These are phyloP conservation scores for Neurospora crassa DNA, from an alignment of 2,329 filamentous ascomycete genomes.

Conservation along the genomic window DNA sequence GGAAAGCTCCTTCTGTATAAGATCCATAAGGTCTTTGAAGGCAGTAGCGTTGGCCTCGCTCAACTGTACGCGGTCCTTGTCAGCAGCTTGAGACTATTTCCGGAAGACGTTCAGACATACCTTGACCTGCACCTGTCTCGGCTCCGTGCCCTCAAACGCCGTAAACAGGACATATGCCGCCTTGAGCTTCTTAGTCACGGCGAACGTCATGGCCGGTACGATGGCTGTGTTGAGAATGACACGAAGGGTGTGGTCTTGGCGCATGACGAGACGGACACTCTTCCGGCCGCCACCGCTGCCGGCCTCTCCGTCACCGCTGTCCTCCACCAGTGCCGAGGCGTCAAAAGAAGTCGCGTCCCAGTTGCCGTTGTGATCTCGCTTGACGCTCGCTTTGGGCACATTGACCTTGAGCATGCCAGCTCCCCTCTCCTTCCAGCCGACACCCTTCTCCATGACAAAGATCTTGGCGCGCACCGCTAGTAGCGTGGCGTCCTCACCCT, in stretches of 20 bases:
- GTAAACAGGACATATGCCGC: conserved; percentile 59
- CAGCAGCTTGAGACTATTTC: neutral
- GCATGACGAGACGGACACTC: conserved; percentile 71
- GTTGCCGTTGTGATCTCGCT: conserved; percentile 41
- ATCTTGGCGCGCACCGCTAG: conserved; percentile 74
- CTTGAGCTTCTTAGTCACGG: conserved; percentile 65
- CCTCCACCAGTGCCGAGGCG: conserved; percentile 39
- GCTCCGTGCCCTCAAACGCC: conserved; percentile 47
- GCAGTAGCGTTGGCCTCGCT: conserved; percentile 17
- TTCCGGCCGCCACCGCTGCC: conserved; percentile 26
- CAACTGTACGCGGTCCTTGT: conserved; percentile 8
- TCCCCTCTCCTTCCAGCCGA: conserved; percentile 84
- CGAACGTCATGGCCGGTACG: conserved; percentile 68
- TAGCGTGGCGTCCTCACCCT: conserved; percentile 69
- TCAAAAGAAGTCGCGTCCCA: conserved; percentile 47
- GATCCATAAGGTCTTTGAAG: conserved; percentile 15
- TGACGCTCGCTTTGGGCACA: conserved; percentile 48
- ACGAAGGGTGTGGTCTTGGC: conserved; percentile 79
- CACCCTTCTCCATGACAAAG: conserved; percentile 63
- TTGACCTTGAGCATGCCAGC: conserved; percentile 80
- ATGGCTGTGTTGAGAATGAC: conserved; percentile 81
- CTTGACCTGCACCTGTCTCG: conserved; percentile 51
- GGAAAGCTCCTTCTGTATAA: conserved; percentile 16
- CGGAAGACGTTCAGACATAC: conserved; percentile 29
- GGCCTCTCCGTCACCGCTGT: conserved; percentile 23